A percentile compares a stretch with the other conserved stretches of the same genome.
Conservation (phyloP, 805 yeast species). For the Wickerhamomyces ciferrii region DNA sequence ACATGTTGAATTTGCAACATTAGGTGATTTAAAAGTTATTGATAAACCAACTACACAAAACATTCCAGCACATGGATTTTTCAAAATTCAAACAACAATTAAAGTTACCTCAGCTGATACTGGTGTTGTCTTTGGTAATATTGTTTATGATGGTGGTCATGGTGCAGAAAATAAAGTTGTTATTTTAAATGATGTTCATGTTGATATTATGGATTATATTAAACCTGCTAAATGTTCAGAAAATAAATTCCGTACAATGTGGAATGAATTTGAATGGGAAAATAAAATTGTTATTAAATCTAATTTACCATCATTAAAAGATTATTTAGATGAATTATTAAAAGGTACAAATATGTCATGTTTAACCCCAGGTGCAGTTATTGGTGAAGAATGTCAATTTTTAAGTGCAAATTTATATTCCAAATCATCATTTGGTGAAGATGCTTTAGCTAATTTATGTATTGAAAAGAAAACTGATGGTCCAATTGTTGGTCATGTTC, state of each 20-base stretch:
- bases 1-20: slow-evolving; percentile 90
- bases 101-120: slow-evolving; percentile 97
- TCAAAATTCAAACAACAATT: slow-evolving; percentile 80
- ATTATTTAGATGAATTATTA: slow-evolving; percentile 70
- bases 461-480: slow-evolving; percentile 77
- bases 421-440: slow-evolving; percentile 92
- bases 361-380: slow-evolving; percentile 86
- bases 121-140: slow-evolving; percentile 96
- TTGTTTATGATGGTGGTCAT: slow-evolving; percentile 93
- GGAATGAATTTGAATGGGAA: slow-evolving; percentile 99
- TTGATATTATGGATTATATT: slow-evolving; percentile 95
- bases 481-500: slow-evolving; percentile 84
- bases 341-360: slow-evolving; percentile 90
- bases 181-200: slow-evolving; percentile 89
- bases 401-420: slow-evolving; percentile 93
- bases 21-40: slow-evolving; percentile 92
- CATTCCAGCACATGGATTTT: slow-evolving; percentile 97
- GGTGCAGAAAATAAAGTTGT: slow-evolving; percentile 87
- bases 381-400: slow-evolving; percentile 86
- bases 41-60: slow-evolving; percentile 88
- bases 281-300: slow-evolving; percentile 90
- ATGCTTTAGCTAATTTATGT: slow-evolving; percentile 92
- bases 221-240: slow-evolving; percentile 92
- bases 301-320: slow-evolving; percentile 58
- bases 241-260: slow-evolving; percentile 89